Evolutionary conservation across 2,329 filamentous ascomycete species (phyloP).

Genomic region (Myriangium duriaei): DNA sequence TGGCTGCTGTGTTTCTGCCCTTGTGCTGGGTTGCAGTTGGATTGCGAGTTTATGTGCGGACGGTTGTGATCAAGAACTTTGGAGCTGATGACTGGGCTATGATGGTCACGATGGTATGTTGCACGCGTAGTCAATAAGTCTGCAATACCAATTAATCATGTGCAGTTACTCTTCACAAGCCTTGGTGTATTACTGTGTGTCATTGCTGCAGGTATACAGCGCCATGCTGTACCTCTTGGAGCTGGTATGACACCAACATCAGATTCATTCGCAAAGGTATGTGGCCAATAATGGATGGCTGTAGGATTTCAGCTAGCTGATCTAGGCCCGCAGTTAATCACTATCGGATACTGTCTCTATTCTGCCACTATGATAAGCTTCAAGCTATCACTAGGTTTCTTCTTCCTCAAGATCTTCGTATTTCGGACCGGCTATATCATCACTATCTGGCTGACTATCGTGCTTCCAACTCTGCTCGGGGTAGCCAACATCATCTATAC

Average conservation of each 20-base stretch:
- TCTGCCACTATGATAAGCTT: constrained; percentile 4
- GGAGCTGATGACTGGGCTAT: constrained; percentile 11
- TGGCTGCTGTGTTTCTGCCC: neutral
- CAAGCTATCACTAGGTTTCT: constrained; percentile 6
- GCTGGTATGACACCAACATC: constrained; percentile 5
- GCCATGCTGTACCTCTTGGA: neutral
- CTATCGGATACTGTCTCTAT: constrained; percentile 4
- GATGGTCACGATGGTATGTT: constrained; percentile 11
- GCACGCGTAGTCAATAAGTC: too few species aligned
- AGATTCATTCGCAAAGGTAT: neutral
- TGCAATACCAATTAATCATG: neutral
- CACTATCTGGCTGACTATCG: constrained; percentile 2
- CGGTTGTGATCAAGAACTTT: constrained; percentile 8
- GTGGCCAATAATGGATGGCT: too few species aligned
- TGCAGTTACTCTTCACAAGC: constrained; percentile 4
- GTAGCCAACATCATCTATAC: constrained; percentile 7
- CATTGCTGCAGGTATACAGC: neutral
- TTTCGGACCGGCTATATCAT: neutral
- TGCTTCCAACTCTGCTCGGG: constrained; percentile 3
- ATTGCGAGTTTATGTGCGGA: constrained; percentile 9
- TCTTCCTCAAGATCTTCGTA: constrained; percentile 8
- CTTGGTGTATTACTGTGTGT: constrained; percentile 2
- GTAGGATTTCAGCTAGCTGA: too few species aligned
- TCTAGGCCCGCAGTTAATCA: constrained; percentile 2
- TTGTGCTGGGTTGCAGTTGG: constrained; percentile 8